These are phyloP conservation scores for Macrophomina phaseolina DNA, from an alignment of 2,329 filamentous ascomycete species.

Conservation along the genomic window DNA sequence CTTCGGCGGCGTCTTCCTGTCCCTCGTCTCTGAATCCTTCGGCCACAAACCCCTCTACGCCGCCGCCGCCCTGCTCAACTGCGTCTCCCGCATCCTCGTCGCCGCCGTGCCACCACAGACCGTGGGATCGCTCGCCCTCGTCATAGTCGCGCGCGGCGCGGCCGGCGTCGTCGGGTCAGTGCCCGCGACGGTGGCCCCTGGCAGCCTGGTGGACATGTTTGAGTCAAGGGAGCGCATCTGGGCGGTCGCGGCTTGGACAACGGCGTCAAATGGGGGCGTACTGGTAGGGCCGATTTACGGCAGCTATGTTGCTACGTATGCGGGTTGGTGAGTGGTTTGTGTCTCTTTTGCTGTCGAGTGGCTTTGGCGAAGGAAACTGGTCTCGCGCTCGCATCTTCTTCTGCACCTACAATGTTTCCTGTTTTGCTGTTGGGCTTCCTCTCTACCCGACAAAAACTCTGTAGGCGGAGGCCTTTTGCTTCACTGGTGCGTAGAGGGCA, in stretches of 20 bases:
- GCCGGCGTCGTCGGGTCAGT: constrained; percentile 10
- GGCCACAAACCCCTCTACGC: constrained; percentile 47
- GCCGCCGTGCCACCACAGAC: constrained; percentile 7
- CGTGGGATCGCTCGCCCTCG: background rate
- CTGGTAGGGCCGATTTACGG: constrained; percentile 23
- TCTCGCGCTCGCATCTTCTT: too few species aligned
- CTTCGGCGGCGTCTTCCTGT: constrained; percentile 42
- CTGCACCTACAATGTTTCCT: too few species aligned
- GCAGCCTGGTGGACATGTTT: constrained; percentile 24
- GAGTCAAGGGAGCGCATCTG: constrained; percentile 9
- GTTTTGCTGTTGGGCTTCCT: too few species aligned
- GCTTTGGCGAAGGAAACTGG: too few species aligned
- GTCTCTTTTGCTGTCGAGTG: too few species aligned
- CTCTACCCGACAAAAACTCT: too few species aligned
- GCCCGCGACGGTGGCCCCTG: constrained; percentile 16
- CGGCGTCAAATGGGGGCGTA: constrained; percentile 16
- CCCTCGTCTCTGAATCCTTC: constrained; percentile 47
- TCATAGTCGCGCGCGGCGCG: constrained; percentile 12
- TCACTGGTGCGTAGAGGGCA: too few species aligned
- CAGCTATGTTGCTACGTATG: background rate
- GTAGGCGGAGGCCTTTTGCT: too few species aligned
- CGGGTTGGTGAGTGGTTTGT: constrained; percentile 13
- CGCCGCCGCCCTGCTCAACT: constrained; percentile 38
- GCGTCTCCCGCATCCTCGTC: constrained; percentile 35
- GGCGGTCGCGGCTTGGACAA: constrained; percentile 21